Evolutionary conservation across 257 asterid species (phyloP), one percentile per base, ranked within the genome.

Genomic region (Gentiana dahurica): DNA sequence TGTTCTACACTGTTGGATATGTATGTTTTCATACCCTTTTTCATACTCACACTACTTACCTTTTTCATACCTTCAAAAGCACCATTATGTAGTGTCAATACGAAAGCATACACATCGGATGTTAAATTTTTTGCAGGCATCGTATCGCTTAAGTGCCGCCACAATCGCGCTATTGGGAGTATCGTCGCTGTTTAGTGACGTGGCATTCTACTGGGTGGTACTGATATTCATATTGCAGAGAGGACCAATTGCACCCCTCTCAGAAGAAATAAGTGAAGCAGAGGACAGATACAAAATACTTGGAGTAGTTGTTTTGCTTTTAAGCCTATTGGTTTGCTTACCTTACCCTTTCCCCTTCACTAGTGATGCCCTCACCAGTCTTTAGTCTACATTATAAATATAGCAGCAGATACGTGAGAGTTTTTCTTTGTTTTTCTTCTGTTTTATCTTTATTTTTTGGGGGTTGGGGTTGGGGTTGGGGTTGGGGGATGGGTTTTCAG

Each of bases 161-260:
- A 81, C 95, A 43, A 83, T 91, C 43, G 87, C 55, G 53, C 92
- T 91, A 57, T 94, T 91, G 61, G 98, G 95, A 48, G 70, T 83
- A 73, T 63, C 81, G 6, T 77, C 98, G 4, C 79, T 91, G 67
- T 75, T 88, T 48, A 91, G 58, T 36, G 95, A 91, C 35, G 95
- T 91, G 50, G 91, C 97, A 5, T 92, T 92, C 68, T 92, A 87
- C 53, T 92, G 98, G 98, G 93, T 77, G 12, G 94, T 76, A 15
- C 69, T 92, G 63, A 78, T 92, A 87, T 92, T 85, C 86, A 81
- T 92, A 76, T 65, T 92, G 72, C 98, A 92, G 74, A 74, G 98
- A 74, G 98, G 98, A 38, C 98, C 98, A 13, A 80, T 92, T 35
- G 85, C 93, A 6, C 98, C 98, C 4, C 57, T 87, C 8, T 65